A percentile compares a stretch with the other conserved stretches of the same genome.
Evolutionary conservation across 208 protist species (phyloP).

Genomic region (Angomonas ambiguus): DNA sequence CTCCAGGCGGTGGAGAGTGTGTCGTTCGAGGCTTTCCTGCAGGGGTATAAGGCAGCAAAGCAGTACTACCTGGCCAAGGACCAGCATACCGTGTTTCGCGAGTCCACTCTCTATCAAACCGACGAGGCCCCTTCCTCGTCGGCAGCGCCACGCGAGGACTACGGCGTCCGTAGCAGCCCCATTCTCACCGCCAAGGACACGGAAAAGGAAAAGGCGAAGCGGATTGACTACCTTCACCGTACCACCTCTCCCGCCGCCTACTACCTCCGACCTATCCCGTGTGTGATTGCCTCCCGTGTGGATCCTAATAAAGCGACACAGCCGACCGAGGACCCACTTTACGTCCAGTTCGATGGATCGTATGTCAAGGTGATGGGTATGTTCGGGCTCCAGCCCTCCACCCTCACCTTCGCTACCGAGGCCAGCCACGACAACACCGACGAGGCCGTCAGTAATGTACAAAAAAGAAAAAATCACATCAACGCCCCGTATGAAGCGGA

Average conservation of each 20-base stretch:
- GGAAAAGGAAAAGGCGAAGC: not conserved
- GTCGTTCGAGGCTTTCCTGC: conserved; percentile 33
- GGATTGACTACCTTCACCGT: not conserved
- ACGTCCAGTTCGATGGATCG: conserved; percentile 46
- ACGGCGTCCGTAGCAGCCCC: not conserved
- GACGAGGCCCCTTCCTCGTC: too few relatives aligned
- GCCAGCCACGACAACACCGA: not conserved
- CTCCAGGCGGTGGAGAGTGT: conserved; percentile 15
- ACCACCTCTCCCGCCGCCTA: conserved; percentile 46
- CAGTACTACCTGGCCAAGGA: conserved; percentile 44
- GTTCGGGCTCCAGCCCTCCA: conserved; percentile 69
- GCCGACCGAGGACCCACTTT: conserved; percentile 37
- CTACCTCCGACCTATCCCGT: conserved; percentile 67
- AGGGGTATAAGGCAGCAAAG: conserved; percentile 52
- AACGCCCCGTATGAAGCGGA: conserved; percentile 34
- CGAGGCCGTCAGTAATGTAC: not conserved
- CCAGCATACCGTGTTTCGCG: conserved; percentile 24
- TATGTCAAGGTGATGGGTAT: conserved; percentile 79
- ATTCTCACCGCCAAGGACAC: not conserved
- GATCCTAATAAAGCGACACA: conserved; percentile 32
- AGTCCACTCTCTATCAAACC: not conserved
- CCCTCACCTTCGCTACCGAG: conserved; percentile 24
- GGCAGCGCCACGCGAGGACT: not conserved
- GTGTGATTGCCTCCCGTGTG: conserved; percentile 61
- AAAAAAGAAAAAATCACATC: conserved; percentile 3